Evolutionary conservation across 495 filamentous ascomycete genomes (phyloP).

Genomic region (Xylaria intraflava): DNA sequence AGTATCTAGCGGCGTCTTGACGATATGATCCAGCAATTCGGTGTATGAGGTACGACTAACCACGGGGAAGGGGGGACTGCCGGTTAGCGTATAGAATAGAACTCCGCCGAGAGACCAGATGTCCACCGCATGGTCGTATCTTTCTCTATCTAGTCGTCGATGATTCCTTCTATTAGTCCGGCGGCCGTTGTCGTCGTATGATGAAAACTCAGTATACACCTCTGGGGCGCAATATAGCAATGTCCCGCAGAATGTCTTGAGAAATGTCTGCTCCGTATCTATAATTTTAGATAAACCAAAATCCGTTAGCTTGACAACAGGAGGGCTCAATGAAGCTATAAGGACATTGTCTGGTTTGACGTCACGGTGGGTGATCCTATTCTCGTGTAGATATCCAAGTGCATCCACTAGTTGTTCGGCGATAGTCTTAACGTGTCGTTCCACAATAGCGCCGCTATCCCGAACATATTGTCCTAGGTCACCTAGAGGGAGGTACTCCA

Average conservation of each 20-base stretch:
- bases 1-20: conserved; percentile 61
- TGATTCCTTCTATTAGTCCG: conserved; percentile 36
- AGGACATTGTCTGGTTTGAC: conserved; percentile 98
- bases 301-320: conserved; percentile 85
- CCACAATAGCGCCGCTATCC: conserved; percentile 53
- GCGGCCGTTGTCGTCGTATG: conserved; percentile 44
- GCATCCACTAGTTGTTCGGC: conserved; percentile 72
- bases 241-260: conserved; percentile 95
- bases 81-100: conserved; percentile 71
- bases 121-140: conserved; percentile 85
- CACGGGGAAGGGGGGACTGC: conserved; percentile 71
- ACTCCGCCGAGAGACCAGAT: conserved; percentile 94
- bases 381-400: conserved; percentile 77
- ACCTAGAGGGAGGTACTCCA: conserved; percentile 85
- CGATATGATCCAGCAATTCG: conserved; percentile 74
- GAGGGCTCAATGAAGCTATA: conserved; percentile 61
- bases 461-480: conserved; percentile 72
- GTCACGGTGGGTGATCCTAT: conserved; percentile 89
- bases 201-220: conserved; percentile 79
- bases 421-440: conserved; percentile 61
- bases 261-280: conserved; percentile 77
- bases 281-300: conserved; percentile 94
- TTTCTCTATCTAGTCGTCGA: conserved; percentile 34
- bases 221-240: conserved; percentile 94
- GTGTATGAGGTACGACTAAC: conserved; percentile 45